These are phyloP conservation scores for Vitellaria paradoxa DNA, from an alignment of 179 eudicot genomes.

Conservation along the genomic window DNA sequence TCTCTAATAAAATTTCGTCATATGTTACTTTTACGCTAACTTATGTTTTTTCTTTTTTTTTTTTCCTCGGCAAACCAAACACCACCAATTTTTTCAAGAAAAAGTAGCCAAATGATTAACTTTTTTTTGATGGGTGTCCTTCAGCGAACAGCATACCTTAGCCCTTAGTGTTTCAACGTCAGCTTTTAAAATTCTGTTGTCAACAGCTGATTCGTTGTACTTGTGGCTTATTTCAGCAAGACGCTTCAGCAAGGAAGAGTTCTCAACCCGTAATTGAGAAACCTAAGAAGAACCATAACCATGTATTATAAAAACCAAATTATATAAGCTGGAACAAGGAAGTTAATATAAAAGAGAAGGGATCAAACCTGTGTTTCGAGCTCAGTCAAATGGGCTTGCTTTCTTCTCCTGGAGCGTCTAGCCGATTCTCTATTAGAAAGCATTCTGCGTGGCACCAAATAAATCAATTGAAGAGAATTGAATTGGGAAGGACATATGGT, in stretches of 20 bases:
- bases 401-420: slow-evolving; percentile 91
- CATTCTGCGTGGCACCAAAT: slow-evolving; percentile 45
- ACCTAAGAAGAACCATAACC: slow-evolving; percentile 39
- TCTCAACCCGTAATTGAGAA: slow-evolving; percentile 81
- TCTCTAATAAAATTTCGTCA: too few relatives aligned
- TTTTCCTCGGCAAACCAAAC: too few relatives aligned
- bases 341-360: background rate
- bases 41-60: too few relatives aligned
- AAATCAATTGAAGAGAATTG: too few relatives aligned
- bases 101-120: too few relatives aligned
- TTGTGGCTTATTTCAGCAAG: slow-evolving; percentile 78
- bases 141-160: slow-evolving; percentile 47
- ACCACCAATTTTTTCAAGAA: too few relatives aligned
- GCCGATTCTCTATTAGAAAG: slow-evolving; percentile 96
- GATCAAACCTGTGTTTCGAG: slow-evolving; percentile 78
- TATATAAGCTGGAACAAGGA: background rate
- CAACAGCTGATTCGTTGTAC: slow-evolving; percentile 93
- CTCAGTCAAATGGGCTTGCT: slow-evolving; percentile 89
- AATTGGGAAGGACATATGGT: too few relatives aligned
- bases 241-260: slow-evolving; percentile 80
- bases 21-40: too few relatives aligned
- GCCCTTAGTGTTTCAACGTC: slow-evolving; percentile 96
- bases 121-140: background rate
- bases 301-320: background rate
- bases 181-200: slow-evolving; percentile 94